Base-by-base conservation (phyloP, 257 asterid species). In the Salvia rosmarinus region DNA sequence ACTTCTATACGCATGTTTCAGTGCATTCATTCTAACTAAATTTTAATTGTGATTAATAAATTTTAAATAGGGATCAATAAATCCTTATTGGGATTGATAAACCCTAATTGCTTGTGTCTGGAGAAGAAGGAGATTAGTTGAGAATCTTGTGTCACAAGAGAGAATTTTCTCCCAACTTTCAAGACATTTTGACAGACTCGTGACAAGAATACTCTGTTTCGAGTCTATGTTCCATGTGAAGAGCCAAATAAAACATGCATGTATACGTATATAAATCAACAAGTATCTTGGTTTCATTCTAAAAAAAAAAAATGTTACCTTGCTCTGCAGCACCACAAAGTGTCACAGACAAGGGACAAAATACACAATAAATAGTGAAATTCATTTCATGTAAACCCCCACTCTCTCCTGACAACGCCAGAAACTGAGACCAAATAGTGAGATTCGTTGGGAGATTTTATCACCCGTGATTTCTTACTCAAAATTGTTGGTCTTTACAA, bases 281-380 rank as follows among this genome's bases (percentile, higher is more conserved):
- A 16, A 16, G 21, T 0, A 49, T 5, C 40, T 62, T 35, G 70
- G 32, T 23, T 4, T 59, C 25, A 43, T 34, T 39, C 10, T 37
- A 37, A 5, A 37, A 37, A 7, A 37, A 37, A 8, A 39, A 39
- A 39, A 39, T 1, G 11, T 39, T 6, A 16, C 54, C 9, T 68
- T 5, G 8, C 54, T 42, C 75, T 67, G 74, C 79, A 57, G 30
- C 71, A 25, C 73, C 81, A 71, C 74, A 58, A 58, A 67, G 46
- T 67, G 58, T 35, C 9, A 49, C 64, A 57, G 32, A 77, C 13
- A 46, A 37, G 66, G 32, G 77, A 64, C 73, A 77, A 77, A 56
- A 23, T 32, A 64, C 54, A 7, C 44, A 19, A 52, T 43, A 56
- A 66, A 64, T 44, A 13, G 58, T 39, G 60, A 56, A 66, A 50